Evolutionary conservation across 2,329 filamentous ascomycete genomes (phyloP).

Genomic region (Helminthosporium solani): DNA sequence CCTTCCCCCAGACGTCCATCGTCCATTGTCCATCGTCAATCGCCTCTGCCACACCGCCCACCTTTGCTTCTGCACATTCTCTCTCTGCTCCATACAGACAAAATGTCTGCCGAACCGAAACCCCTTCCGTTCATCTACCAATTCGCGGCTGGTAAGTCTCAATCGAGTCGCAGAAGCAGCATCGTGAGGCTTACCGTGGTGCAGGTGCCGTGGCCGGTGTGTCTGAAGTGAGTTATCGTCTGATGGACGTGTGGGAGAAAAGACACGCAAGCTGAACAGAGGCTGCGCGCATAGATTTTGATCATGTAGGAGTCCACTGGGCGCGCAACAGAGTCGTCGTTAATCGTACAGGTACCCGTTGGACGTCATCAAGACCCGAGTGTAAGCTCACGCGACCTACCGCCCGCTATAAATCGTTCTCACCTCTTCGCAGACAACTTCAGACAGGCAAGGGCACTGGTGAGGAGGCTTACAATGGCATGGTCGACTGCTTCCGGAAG

Average conservation of each 20-base stretch:
- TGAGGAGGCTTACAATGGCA: slow-evolving; percentile 89
- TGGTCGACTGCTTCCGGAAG: slow-evolving; percentile 97
- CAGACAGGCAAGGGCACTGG: slow-evolving; percentile 73
- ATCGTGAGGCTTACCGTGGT: neutral
- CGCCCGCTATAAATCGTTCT: slow-evolving; percentile 11
- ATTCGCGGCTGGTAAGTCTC: slow-evolving; percentile 77
- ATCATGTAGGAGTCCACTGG: slow-evolving; percentile 66
- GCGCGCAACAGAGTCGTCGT: neutral
- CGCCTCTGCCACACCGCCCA: slow-evolving; percentile 12
- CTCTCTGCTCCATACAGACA: slow-evolving; percentile 17
- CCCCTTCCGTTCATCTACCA: slow-evolving; percentile 92
- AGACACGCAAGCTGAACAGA: slow-evolving; percentile 28
- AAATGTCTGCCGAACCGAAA: slow-evolving; percentile 58
- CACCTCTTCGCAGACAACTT: slow-evolving; percentile 68
- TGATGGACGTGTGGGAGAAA: slow-evolving; percentile 10
- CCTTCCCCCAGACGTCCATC: slow-evolving; percentile 28
- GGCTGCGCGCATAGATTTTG: slow-evolving; percentile 64
- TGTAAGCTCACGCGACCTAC: slow-evolving; percentile 58
- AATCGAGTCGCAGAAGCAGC: slow-evolving; percentile 16
- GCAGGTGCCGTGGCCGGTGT: slow-evolving; percentile 91
- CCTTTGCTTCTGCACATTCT: slow-evolving; percentile 7
- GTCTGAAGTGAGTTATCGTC: slow-evolving; percentile 72
- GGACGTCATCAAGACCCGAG: slow-evolving; percentile 97
- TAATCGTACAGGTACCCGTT: slow-evolving; percentile 78
- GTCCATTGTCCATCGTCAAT: slow-evolving; percentile 14